A percentile compares a stretch with the other conserved stretches of the same genome.
These are phyloP conservation scores for Saccharomyces kudriavzevii DNA, from an alignment of 805 yeast species.

Conservation along the genomic window DNA sequence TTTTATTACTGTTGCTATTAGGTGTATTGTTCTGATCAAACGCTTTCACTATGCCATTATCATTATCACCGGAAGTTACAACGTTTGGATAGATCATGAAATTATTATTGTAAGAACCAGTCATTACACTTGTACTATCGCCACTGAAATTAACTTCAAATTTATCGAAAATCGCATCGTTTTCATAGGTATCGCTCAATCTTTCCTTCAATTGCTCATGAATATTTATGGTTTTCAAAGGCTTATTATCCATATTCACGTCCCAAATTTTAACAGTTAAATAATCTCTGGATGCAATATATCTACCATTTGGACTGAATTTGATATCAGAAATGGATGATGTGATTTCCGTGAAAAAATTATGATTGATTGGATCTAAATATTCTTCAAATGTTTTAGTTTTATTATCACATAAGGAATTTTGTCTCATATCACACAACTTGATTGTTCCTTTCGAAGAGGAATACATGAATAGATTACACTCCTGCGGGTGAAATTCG, in stretches of 20 bases:
- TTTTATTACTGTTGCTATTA: conserved; percentile 6
- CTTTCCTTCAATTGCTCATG: conserved; percentile 92
- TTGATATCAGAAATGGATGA: conserved; percentile 89
- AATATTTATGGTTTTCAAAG: conserved; percentile 86
- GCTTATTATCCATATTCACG: conserved; percentile 91
- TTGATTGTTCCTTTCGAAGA: conserved; percentile 93
- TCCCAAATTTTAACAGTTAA: conserved; percentile 98
- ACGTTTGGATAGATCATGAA: conserved; percentile 94
- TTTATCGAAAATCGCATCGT: conserved; percentile 96
- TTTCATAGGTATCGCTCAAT: conserved; percentile 94
- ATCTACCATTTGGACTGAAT: conserved; percentile 85
- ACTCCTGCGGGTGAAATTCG: conserved; percentile 87
- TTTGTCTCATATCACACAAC: conserved; percentile 91
- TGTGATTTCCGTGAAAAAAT: conserved; percentile 95
- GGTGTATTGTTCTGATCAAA: conserved; percentile 8
- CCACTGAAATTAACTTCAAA: conserved; percentile 95
- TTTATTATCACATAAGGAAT: conserved; percentile 87
- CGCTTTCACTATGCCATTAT: conserved; percentile 11
- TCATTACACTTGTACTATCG: conserved; percentile 84
- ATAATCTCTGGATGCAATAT: conserved; percentile 94
- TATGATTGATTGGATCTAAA: conserved; percentile 84
- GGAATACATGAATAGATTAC: conserved; percentile 92
- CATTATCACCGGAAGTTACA: conserved; percentile 31
- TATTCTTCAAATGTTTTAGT: conserved; percentile 86
- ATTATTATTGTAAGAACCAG: conserved; percentile 95